Percentiles rank a stretch among this genome's conserved stretches.
These are phyloP conservation scores for Proliferodiscus dingleyae DNA, from an alignment of 2,329 filamentous ascomycete genomes.

Conservation along the genomic window DNA sequence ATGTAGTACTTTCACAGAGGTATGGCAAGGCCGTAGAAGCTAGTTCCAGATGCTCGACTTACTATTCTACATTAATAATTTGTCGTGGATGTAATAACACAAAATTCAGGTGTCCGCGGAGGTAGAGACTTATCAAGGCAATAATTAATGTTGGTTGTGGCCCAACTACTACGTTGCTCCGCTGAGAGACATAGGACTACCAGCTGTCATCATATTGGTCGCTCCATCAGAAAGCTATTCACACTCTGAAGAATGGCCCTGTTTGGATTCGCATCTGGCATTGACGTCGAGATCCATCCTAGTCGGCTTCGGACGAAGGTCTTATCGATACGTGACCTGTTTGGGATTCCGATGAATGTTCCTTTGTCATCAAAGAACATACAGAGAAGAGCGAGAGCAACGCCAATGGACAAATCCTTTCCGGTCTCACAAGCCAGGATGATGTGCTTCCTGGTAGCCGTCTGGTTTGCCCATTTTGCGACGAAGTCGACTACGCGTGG, in stretches of 20 bases:
- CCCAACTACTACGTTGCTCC: too few relatives aligned
- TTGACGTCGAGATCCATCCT: conserved; percentile 75
- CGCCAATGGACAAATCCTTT: conserved; percentile 74
- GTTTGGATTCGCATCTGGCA: conserved; percentile 77
- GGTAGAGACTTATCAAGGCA: too few relatives aligned
- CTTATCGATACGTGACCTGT: conserved; percentile 55
- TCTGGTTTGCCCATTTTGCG: not conserved
- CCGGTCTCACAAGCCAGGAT: conserved; percentile 71
- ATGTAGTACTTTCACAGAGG: too few relatives aligned
- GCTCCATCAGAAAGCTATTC: conserved; percentile 77
- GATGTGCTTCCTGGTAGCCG: conserved; percentile 26
- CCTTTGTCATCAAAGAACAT: conserved; percentile 65
- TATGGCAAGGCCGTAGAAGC: too few relatives aligned
- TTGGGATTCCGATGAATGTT: conserved; percentile 22
- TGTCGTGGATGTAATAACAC: too few relatives aligned
- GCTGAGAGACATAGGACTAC: not conserved
- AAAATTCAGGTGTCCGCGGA: too few relatives aligned
- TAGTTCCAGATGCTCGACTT: too few relatives aligned
- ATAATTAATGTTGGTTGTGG: too few relatives aligned
- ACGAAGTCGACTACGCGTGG: conserved; percentile 33
- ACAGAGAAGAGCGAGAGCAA: conserved; percentile 72
- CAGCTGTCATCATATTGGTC: conserved; percentile 5
- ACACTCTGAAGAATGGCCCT: conserved; percentile 84
- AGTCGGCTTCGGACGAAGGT: conserved; percentile 69
- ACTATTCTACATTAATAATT: too few relatives aligned